Evolutionary conservation across 441 rosid genomes (phyloP), one percentile per base, ranked within the genome.

Genomic region (Pelargonium myrrhifolium): DNA sequence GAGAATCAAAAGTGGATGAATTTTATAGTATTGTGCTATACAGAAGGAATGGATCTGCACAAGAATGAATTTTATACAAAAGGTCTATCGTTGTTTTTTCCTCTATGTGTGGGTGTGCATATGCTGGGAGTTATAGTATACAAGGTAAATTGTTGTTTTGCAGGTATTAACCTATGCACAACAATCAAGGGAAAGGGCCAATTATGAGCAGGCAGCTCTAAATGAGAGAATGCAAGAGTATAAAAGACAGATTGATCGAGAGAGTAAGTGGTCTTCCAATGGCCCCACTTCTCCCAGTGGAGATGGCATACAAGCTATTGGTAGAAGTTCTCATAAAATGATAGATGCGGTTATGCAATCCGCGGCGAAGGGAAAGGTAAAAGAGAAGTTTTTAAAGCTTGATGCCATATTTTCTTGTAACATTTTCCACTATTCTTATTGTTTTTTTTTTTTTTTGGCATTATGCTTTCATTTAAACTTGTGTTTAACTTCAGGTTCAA

Each of bases 341-440:
- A 95, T 95, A 12, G 97, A 92, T 77, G 93, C 88, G 71, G 97
- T 88, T 65, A 90, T 92, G 99, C 93, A 95, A 77, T 86, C 99
- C 74, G 89, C 97, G 31, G 86, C 81, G 11, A 87, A 83, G 68
- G 99, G 99, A 76, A 90, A 92, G 87, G 99, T 95, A 81, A 9
- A 60, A 26, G n/a, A 26, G 40, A 60, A 60, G 11, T 9, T 24
- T 28, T 26, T 0, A 22, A 24, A 14, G 18, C 35, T 22, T 9
- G 22, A 22, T 12, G 37, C n/a, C 64, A 4, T 60, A 22, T 60
- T 11, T 24, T 60, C 17, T 58, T 58, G 22, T 9, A 28, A 56
- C 3, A 9, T 60, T 60, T 12, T 24, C n/a, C 64, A 20, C 39
- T 39, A 22, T 60, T 60, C 64, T 60, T 9, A 2, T 22, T 60